Conservation (phyloP, 2,329 filamentous ascomycete species). For the Scytalidium lignicola region DNA sequence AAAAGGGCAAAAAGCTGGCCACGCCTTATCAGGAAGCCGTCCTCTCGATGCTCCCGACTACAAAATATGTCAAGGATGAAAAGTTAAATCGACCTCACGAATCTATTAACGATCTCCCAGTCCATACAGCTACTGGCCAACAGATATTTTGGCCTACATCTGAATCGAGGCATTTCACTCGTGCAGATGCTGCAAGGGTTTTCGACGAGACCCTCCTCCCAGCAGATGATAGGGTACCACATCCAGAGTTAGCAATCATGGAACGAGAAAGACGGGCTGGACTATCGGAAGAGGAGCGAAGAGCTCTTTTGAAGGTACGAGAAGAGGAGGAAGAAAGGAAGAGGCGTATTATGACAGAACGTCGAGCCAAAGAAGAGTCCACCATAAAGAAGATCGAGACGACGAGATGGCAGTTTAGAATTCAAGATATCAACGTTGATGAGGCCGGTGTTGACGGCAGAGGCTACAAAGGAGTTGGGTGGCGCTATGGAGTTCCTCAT, state of each 20-base stretch:
- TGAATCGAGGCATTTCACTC: slow-evolving; percentile 58
- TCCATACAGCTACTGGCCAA: slow-evolving; percentile 56
- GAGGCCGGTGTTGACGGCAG: slow-evolving; percentile 50
- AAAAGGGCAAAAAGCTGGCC: slow-evolving; percentile 71
- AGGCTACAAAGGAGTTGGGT: slow-evolving; percentile 47
- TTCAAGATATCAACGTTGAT: slow-evolving; percentile 54
- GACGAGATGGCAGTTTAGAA: slow-evolving; percentile 56
- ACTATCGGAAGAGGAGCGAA: slow-evolving; percentile 28
- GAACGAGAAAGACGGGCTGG: slow-evolving; percentile 42
- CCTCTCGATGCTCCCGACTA: slow-evolving; percentile 72
- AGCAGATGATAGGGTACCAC: slow-evolving; percentile 55
- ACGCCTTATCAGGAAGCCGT: slow-evolving; percentile 72
- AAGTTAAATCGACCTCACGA: slow-evolving; percentile 46
- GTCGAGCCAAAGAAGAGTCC: slow-evolving; percentile 31
- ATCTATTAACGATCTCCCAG: slow-evolving; percentile 59
- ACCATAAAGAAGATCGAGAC: slow-evolving; percentile 40
- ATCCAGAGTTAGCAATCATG: slow-evolving; percentile 55
- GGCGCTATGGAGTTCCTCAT: slow-evolving; percentile 58
- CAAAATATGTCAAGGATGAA: slow-evolving; percentile 50
- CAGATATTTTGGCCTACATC: slow-evolving; percentile 62
- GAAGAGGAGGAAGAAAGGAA: slow-evolving; percentile 36
- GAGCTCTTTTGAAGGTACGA: slow-evolving; percentile 22
- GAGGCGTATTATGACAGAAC: slow-evolving; percentile 33
- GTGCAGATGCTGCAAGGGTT: slow-evolving; percentile 59
- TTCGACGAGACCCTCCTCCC: slow-evolving; percentile 57